Evolutionary conservation across 257 asterid genomes (phyloP).

Genomic region (Jacaranda mimosifolia): DNA sequence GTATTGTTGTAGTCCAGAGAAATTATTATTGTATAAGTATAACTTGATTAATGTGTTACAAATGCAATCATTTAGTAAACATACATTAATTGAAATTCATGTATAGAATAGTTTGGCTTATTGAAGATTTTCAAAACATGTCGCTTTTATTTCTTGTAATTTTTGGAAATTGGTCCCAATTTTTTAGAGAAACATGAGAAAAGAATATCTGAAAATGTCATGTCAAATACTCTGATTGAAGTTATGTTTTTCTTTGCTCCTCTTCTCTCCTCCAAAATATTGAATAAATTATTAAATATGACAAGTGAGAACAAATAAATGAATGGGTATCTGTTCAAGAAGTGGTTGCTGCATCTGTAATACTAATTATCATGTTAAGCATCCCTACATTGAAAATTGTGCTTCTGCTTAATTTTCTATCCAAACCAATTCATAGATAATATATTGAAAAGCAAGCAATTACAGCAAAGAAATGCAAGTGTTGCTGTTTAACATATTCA

Average conservation of each 20-base stretch:
- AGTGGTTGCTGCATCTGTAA: slow-evolving; percentile 7
- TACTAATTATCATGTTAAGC: neutral
- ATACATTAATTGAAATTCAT: neutral
- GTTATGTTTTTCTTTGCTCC: neutral
- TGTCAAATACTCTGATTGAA: neutral
- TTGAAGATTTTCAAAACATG: slow-evolving; percentile 26
- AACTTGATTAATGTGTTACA: slow-evolving; percentile 3
- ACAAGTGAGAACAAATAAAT: neutral
- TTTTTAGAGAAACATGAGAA: neutral
- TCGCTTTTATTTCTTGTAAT: neutral
- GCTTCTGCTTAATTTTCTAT: slow-evolving; percentile 10
- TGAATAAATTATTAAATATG: neutral
- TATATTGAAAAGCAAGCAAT: neutral
- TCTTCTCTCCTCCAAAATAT: slow-evolving; percentile 1
- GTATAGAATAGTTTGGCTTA: slow-evolving; percentile 18
- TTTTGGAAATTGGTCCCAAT: neutral
- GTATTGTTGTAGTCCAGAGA: slow-evolving; percentile 13
- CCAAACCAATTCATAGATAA: neutral
- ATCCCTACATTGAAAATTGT: slow-evolving; percentile 9
- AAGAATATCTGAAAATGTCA: neutral
- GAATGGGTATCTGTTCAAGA: neutral
- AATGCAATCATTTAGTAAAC: neutral
- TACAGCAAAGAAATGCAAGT: slow-evolving; percentile 17
- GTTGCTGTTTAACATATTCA: slow-evolving; percentile 18
- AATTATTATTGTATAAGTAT: neutral